Percentiles rank a stretch among this genome's conserved stretches.
Evolutionary conservation across 441 rosid species (phyloP).

Genomic region (Isatis lusitanica): DNA sequence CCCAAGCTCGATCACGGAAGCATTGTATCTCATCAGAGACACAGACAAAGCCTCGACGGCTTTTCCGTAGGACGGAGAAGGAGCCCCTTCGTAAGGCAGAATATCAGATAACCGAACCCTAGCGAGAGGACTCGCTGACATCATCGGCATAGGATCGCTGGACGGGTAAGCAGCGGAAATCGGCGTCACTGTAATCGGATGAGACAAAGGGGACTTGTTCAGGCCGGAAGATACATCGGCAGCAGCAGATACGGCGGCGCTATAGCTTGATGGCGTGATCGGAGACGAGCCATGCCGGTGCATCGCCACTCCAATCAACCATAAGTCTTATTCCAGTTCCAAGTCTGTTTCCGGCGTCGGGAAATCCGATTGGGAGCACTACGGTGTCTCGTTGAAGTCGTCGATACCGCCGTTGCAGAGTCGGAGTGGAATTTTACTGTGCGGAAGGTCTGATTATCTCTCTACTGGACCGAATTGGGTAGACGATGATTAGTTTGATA

Average conservation of each 20-base stretch:
- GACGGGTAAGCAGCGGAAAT: conserved; percentile 40
- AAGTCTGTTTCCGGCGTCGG: not conserved
- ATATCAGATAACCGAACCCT: conserved; percentile 76
- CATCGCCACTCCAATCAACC: conserved; percentile 33
- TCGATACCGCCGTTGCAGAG: conserved; percentile 24
- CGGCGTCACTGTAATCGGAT: conserved; percentile 39
- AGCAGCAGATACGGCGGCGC: conserved; percentile 25
- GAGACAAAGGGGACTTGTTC: conserved; percentile 26
- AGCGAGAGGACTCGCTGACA: conserved; percentile 41
- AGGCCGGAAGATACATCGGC: conserved; percentile 27
- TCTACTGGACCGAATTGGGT: not conserved
- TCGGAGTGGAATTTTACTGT: conserved; percentile 17
- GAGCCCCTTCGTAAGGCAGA: conserved; percentile 74
- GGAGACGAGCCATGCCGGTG: conserved; percentile 38
- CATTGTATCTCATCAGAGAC: conserved; percentile 78
- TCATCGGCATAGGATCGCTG: conserved; percentile 36
- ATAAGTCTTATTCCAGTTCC: conserved; percentile 14
- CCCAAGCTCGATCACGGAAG: conserved; percentile 80
- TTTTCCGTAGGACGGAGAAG: conserved; percentile 53
- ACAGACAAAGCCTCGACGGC: conserved; percentile 81
- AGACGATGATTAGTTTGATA: conserved; percentile 1
- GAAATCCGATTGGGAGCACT: not conserved
- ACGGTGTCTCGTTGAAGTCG: conserved; percentile 10
- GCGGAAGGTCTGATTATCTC: not conserved
- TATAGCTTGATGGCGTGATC: conserved; percentile 31